phyloP scores from a whole-genome alignment of 805 yeast genomes.

The Candida jianshihensis region DNA sequence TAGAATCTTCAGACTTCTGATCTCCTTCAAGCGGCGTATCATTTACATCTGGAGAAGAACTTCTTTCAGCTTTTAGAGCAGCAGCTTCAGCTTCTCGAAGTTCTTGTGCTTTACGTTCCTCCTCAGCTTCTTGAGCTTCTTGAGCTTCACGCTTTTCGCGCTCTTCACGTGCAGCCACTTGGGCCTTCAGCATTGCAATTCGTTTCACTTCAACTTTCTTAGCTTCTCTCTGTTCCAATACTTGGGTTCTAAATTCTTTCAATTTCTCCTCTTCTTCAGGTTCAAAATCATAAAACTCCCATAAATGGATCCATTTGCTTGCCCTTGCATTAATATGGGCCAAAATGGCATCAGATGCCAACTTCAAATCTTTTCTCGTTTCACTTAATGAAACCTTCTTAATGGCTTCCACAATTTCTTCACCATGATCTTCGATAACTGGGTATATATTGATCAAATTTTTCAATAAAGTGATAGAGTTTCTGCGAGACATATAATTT shows the following conservation, averaged over 20 bases:
- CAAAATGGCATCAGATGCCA: constrained; percentile 66
- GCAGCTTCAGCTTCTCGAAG: too few relatives aligned
- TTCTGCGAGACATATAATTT: constrained; percentile 74
- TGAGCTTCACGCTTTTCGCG: constrained; percentile 3
- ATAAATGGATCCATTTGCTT: constrained; percentile 40
- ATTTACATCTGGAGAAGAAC: too few relatives aligned
- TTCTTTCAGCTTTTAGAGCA: too few relatives aligned
- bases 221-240: constrained; percentile 9
- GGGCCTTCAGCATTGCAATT: constrained; percentile 5
- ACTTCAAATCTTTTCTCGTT: constrained; percentile 68
- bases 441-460: constrained; percentile 62
- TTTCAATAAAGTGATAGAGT: constrained; percentile 72
- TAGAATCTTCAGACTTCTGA: background rate
- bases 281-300: constrained; percentile 49
- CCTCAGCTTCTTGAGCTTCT: constrained; percentile 1
- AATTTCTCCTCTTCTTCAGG: constrained; percentile 33
- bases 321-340: constrained; percentile 57
- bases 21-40: too few relatives aligned
- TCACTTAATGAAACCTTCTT: constrained; percentile 45
- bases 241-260: constrained; percentile 7
- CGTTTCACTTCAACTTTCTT: constrained; percentile 12
- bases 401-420: constrained; percentile 39
- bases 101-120: background rate
- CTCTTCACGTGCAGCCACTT: constrained; percentile 6
- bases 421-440: constrained; percentile 58